Evolutionary conservation across 148 eudicot species (phyloP), one percentile per base, ranked within the genome.

Genomic region (Euryodendron excelsum): DNA sequence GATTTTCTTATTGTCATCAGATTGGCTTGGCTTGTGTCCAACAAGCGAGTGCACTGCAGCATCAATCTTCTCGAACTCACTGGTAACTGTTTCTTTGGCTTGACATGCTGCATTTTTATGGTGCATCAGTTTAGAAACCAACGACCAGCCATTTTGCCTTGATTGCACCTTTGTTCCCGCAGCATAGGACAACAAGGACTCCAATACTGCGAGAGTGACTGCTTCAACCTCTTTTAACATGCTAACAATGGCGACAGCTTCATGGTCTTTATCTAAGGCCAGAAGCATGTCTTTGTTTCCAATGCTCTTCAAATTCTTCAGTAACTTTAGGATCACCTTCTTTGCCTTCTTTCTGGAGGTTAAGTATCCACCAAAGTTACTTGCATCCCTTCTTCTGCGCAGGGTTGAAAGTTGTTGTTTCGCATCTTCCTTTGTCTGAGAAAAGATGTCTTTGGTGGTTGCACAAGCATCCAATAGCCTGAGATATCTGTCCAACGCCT

Each of bases 381-480:
- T 76, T 30, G 20, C 8, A 64, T 76, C 58, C 7, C 73, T 11
- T 53, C 52, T 85, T 50, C 81, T 56, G 1, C 81, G 73, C 1
- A 84, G 53, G n/a, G 28, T 53, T 9, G 80, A 84, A 36, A 63
- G 78, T 71, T 78, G 78, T 33, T 78, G 36, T 53, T 76, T 79
- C 18, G 75, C 36, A 23, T 68, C 72, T 23, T 85, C 67, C 70
- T 62, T 80, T 5, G 77, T 77, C 30, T 82, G 77, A n/a, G 67
- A 34, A 74, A 80, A 65, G 4, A 77, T 71, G 27, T 78, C 87
- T 45, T 74, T 82, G 11, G 76, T 10, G 13, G 31, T 8, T n/a
- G 55, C 80, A 71, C 81, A 82, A 1, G 63, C 69, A 73, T 82
- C 85, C 73, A 85, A 69, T 25, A 85, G 58, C 76, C 72, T 79